Conservation (phyloP, 306 rosid genomes). For the Ormosia semicastrata region DNA sequence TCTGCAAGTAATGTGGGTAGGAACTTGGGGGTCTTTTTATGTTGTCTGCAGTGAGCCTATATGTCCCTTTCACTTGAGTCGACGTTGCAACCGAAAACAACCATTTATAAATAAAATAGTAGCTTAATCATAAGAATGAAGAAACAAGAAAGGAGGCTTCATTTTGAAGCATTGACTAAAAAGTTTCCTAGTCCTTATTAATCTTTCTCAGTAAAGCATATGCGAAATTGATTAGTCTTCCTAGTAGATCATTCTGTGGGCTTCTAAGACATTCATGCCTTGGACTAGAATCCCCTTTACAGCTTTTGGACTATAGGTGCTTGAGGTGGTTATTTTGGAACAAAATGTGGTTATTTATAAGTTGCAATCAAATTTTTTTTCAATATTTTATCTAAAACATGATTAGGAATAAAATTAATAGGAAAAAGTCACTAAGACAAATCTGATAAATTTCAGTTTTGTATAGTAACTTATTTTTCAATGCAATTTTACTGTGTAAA, state of each 20-base stretch:
- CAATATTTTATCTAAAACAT: not conserved
- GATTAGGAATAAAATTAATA: not conserved
- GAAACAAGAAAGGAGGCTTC: not conserved
- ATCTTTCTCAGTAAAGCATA: not conserved
- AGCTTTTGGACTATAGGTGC: not conserved
- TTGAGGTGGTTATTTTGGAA: not conserved
- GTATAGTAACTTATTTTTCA: not conserved
- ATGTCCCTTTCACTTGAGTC: conserved; percentile 31
- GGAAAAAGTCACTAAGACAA: not conserved
- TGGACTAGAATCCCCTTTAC: not conserved
- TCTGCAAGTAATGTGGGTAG: conserved; percentile 8
- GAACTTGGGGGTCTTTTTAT: conserved; percentile 6
- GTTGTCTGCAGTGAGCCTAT: not conserved
- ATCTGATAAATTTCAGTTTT: not conserved
- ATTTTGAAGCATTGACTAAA: conserved; percentile 12
- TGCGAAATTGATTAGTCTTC: conserved; percentile 1
- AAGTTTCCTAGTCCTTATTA: conserved; percentile 1
- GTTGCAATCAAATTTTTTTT: not conserved
- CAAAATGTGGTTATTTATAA: not conserved
- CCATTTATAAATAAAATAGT: not conserved
- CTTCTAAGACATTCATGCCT: not conserved
- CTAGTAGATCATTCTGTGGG: not conserved
- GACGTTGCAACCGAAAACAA: conserved; percentile 36
- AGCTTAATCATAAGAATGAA: not conserved
- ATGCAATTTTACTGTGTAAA: not conserved